Percentiles rank a stretch among this genome's conserved stretches.
These are phyloP conservation scores for Noccaea bulbosa DNA, from an alignment of 345 rosid genomes.

Conservation along the genomic window DNA sequence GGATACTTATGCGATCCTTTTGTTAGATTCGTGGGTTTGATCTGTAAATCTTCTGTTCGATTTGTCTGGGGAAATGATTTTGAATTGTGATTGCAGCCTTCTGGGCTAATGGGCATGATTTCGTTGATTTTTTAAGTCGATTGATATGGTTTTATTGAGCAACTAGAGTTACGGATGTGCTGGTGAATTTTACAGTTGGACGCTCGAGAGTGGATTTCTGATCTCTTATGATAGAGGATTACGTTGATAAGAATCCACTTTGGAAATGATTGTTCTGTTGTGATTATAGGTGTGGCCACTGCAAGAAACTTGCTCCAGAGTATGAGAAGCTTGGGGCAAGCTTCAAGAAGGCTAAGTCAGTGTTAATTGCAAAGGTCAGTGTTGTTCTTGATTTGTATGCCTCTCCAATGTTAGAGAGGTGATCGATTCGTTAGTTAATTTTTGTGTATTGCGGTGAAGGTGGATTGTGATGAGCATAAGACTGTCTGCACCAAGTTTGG, in stretches of 20 bases:
- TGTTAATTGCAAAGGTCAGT: slow-evolving; percentile 91
- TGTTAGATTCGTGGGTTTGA: slow-evolving; percentile 10
- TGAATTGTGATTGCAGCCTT: slow-evolving; percentile 18
- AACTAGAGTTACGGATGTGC: neutral
- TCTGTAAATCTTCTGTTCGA: slow-evolving; percentile 14
- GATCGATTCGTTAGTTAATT: slow-evolving; percentile 15
- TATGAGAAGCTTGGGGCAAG: slow-evolving; percentile 90
- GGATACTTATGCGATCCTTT: neutral
- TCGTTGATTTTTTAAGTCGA: neutral
- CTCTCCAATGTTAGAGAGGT: slow-evolving; percentile 16
- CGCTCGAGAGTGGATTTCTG: neutral
- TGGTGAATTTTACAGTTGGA: neutral
- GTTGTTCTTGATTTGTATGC: slow-evolving; percentile 9
- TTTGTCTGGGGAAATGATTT: slow-evolving; percentile 8
- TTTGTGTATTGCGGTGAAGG: slow-evolving; percentile 55
- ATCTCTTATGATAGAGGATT: neutral
- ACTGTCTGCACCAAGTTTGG: slow-evolving; percentile 83
- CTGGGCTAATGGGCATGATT: slow-evolving; percentile 1
- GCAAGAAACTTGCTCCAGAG: slow-evolving; percentile 98
- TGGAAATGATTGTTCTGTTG: neutral
- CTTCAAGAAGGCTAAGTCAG: slow-evolving; percentile 85
- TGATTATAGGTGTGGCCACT: slow-evolving; percentile 89
- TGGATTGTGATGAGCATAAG: slow-evolving; percentile 99
- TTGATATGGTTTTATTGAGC: neutral
- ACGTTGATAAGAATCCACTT: neutral